Evolutionary conservation across 768 basidiomycete genomes (phyloP).

Genomic region (Boletales sp.): DNA sequence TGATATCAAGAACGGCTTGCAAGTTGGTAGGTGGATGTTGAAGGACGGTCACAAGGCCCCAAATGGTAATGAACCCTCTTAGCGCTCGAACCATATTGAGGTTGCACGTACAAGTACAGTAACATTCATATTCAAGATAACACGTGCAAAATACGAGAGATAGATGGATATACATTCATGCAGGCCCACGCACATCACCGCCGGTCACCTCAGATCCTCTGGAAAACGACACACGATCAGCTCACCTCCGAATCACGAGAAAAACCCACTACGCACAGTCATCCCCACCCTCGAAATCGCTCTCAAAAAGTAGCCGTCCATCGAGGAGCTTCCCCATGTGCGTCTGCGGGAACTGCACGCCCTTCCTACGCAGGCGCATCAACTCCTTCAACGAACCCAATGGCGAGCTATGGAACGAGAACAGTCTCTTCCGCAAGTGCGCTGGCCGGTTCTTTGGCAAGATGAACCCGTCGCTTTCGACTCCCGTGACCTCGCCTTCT

Average conservation of each 20-base stretch:
- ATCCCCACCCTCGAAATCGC: slow-evolving; percentile 20
- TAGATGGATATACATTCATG: too few species aligned
- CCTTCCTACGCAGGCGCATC: slow-evolving; percentile 34
- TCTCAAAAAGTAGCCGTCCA: slow-evolving; percentile 16
- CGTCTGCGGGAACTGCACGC: slow-evolving; percentile 33
- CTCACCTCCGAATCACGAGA: too few species aligned
- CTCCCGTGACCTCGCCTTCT: background rate
- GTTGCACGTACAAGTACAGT: too few species aligned
- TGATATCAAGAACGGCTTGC: background rate
- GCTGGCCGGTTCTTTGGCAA: background rate
- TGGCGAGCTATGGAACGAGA: slow-evolving; percentile 35
- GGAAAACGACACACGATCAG: too few species aligned
- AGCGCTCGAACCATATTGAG: too few species aligned
- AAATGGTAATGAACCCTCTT: slow-evolving; percentile 3
- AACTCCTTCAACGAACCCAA: slow-evolving; percentile 22
- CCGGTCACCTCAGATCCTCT: too few species aligned
- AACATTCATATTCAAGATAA: too few species aligned
- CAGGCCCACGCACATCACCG: too few species aligned
- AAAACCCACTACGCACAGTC: background rate
- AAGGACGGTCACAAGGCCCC: background rate
- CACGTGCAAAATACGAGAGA: too few species aligned
- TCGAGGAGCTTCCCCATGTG: slow-evolving; percentile 39
- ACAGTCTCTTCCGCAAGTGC: background rate
- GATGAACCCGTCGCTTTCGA: slow-evolving; percentile 3
- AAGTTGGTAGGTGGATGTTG: background rate